These are phyloP conservation scores for Paramecium caudatum DNA, from an alignment of 73 alveolate species.

Conservation along the genomic window DNA sequence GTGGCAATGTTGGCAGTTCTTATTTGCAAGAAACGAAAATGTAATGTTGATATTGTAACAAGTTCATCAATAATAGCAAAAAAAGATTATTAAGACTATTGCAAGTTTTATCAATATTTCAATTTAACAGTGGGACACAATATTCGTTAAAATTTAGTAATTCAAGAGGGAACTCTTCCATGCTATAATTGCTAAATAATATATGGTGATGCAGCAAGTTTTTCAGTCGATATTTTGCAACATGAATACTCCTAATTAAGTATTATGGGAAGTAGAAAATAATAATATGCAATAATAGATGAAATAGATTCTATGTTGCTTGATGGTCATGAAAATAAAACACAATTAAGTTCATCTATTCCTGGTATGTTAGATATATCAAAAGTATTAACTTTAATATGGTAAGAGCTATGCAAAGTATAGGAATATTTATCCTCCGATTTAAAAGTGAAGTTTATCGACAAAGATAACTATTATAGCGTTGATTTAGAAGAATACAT, in stretches of 20 bases:
- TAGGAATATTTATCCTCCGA: neutral
- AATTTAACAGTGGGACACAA: neutral
- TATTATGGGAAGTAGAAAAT: neutral
- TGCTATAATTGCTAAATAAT: neutral
- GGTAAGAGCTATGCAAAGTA: neutral
- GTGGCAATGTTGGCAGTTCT: slow-evolving; percentile 1
- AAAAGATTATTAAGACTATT: neutral
- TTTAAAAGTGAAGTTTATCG: neutral
- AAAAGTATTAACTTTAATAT: neutral
- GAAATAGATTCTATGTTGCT: slow-evolving; percentile 39
- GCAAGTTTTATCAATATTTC: neutral
- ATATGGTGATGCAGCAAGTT: slow-evolving; percentile 8
- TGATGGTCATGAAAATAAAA: neutral
- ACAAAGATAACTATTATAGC: neutral
- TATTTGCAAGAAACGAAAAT: neutral
- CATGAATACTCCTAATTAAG: slow-evolving; percentile 8
- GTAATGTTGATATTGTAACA: neutral
- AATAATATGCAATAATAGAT: neutral
- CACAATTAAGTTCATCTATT: neutral
- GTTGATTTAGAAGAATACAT: neutral
- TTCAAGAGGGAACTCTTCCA: neutral
- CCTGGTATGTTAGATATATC: slow-evolving; percentile 27
- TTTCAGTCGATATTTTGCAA: neutral
- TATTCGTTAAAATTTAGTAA: no score
- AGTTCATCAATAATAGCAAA: neutral